phyloP scores from a whole-genome alignment of 2,329 filamentous ascomycete species.

The Colletotrichum tamarilloi region DNA sequence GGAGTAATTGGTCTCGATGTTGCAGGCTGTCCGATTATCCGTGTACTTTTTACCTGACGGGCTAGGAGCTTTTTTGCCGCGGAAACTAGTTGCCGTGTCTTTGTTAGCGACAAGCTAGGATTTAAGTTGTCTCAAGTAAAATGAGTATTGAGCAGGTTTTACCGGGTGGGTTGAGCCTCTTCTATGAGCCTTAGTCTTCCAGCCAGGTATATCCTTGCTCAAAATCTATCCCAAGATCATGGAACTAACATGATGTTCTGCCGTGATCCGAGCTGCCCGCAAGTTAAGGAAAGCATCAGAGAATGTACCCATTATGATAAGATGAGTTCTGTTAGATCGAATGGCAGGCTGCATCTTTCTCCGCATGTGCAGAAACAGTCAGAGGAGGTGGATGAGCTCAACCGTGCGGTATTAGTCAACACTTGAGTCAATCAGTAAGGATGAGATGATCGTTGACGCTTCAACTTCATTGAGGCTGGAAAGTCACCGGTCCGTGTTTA shows the following conservation, averaged over 20 bases:
- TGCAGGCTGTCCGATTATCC: slow-evolving; percentile 43
- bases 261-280: background rate
- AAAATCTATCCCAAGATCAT: too few relatives aligned
- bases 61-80: slow-evolving; percentile 1
- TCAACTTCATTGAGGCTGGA: background rate
- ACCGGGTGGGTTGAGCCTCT: background rate
- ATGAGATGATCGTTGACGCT: background rate
- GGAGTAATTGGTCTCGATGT: background rate
- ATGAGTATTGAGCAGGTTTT: background rate
- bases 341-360: background rate
- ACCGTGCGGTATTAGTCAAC: too few relatives aligned
- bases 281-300: background rate
- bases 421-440: background rate
- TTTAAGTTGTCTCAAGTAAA: slow-evolving; percentile 4
- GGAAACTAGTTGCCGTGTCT: background rate
- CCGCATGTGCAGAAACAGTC: too few relatives aligned
- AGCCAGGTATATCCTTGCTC: background rate
- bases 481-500: background rate
- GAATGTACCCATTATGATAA: background rate
- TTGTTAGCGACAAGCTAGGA: background rate
- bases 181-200: background rate
- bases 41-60: background rate
- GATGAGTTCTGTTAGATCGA: background rate
- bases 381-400: background rate
- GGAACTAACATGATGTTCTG: background rate